phyloP scores from a whole-genome alignment of 768 basidiomycete species.

The Leccinum longicurvipes region DNA sequence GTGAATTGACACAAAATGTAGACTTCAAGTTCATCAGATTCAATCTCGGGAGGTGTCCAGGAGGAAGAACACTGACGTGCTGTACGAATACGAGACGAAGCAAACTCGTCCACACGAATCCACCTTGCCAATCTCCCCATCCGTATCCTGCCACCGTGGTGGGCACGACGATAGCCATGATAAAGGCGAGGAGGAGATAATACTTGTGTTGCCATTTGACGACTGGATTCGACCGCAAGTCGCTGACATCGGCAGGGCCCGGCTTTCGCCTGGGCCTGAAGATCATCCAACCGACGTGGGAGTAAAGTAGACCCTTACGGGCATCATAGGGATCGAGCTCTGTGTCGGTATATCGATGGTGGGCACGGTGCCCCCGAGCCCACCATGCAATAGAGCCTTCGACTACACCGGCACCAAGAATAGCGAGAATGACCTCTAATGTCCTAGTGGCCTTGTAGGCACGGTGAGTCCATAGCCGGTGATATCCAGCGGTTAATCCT shows the following conservation, averaged over 20 bases:
- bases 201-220: slow-evolving; percentile 82
- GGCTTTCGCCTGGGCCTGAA: slow-evolving; percentile 82
- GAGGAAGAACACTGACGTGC: slow-evolving; percentile 51
- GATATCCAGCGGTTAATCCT: slow-evolving; percentile 89
- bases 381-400: slow-evolving; percentile 98
- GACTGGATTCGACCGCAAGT: slow-evolving; percentile 71
- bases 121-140: slow-evolving; percentile 25
- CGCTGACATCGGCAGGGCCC: slow-evolving; percentile 81
- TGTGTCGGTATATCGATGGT: slow-evolving; percentile 93
- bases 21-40: slow-evolving; percentile 44
- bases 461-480: slow-evolving; percentile 92
- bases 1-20: slow-evolving; percentile 91
- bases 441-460: slow-evolving; percentile 85
- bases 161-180: slow-evolving; percentile 67
- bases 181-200: slow-evolving; percentile 63
- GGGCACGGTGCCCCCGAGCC: slow-evolving; percentile 92
- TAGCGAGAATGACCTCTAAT: slow-evolving; percentile 78
- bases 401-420: slow-evolving; percentile 84
- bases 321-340: slow-evolving; percentile 92
- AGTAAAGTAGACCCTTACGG: slow-evolving; percentile 77
- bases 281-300: slow-evolving; percentile 88
- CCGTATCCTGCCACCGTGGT: slow-evolving; percentile 36
- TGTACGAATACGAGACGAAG: slow-evolving; percentile 71
- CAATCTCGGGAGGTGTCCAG: background rate
- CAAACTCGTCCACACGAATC: slow-evolving; percentile 37